Conservation (phyloP, 2,329 filamentous ascomycete genomes). For the Xylaria arbuscula region DNA sequence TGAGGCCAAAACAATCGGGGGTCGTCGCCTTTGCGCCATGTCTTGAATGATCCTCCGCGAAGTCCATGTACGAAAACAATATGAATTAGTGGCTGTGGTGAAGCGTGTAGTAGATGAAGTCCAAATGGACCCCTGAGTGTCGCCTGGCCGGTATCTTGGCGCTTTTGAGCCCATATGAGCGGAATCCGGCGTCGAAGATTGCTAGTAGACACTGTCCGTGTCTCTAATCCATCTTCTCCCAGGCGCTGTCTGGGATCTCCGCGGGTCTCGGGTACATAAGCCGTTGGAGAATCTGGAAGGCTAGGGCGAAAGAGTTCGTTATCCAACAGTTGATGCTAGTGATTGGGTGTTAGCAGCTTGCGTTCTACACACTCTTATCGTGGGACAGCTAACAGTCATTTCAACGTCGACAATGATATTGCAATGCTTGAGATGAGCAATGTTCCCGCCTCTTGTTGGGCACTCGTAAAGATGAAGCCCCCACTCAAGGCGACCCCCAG, state of each 20-base stretch:
- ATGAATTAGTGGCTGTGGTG: not conserved
- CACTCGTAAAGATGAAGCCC: not conserved
- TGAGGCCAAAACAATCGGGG: not conserved
- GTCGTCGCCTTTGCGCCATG: not conserved
- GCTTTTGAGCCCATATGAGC: not conserved
- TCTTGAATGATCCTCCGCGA: not conserved
- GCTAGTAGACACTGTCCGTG: not conserved
- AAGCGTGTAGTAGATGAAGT: not conserved
- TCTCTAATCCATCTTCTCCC: not conserved
- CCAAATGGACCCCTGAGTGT: not conserved
- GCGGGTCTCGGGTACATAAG: not conserved
- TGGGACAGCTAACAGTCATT: not conserved
- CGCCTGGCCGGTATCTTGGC: not conserved
- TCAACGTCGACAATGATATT: not conserved
- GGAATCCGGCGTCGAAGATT: too few species aligned
- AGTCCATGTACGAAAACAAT: not conserved
- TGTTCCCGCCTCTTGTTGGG: not conserved
- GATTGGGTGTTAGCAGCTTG: not conserved
- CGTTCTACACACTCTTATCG: not conserved
- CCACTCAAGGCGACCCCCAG: not conserved
- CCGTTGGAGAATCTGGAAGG: not conserved
- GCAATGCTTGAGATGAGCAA: not conserved
- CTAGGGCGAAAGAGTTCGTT: not conserved
- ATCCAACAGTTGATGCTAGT: not conserved
- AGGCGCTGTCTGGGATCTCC: not conserved